Evolutionary conservation across 2,329 filamentous ascomycete genomes (phyloP).

Genomic region (Aspergillus pseudoglaucus): DNA sequence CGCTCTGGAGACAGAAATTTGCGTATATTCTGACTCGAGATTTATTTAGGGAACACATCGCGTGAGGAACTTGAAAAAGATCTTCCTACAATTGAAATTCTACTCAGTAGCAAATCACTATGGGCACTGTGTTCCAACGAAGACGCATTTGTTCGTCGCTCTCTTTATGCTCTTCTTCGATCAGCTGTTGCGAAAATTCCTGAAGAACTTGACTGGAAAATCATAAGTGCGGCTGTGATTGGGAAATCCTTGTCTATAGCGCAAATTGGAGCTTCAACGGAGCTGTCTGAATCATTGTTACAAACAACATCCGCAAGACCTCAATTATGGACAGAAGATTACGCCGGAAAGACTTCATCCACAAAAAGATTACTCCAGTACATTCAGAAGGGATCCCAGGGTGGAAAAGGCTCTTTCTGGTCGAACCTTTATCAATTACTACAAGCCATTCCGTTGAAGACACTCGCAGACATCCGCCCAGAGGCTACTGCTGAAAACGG

Average conservation of each 20-base stretch:
- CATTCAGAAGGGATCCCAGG: slow-evolving; percentile 76
- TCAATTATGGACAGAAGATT: slow-evolving; percentile 65
- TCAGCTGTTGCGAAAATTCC: slow-evolving; percentile 45
- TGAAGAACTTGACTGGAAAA: slow-evolving; percentile 53
- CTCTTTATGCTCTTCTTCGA: slow-evolving; percentile 52
- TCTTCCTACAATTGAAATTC: slow-evolving; percentile 55
- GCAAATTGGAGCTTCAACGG: slow-evolving; percentile 67
- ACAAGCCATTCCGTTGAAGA: slow-evolving; percentile 46
- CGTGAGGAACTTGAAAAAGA: slow-evolving; percentile 54
- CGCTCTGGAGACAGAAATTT: background rate
- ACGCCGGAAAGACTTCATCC: slow-evolving; percentile 51
- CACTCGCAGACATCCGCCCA: slow-evolving; percentile 29
- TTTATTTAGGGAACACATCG: slow-evolving; percentile 25
- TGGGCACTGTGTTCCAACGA: slow-evolving; percentile 54
- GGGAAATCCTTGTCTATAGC: slow-evolving; percentile 65
- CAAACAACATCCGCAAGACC: slow-evolving; percentile 60
- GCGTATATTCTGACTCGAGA: slow-evolving; percentile 9
- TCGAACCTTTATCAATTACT: slow-evolving; percentile 58
- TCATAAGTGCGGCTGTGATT: slow-evolving; percentile 63
- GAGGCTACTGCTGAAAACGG: slow-evolving; percentile 15
- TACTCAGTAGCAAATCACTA: slow-evolving; percentile 57
- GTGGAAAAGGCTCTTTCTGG: slow-evolving; percentile 70
- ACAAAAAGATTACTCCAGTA: slow-evolving; percentile 61
- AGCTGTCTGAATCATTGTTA: slow-evolving; percentile 62
- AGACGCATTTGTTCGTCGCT: slow-evolving; percentile 53